Percentiles rank a stretch among this genome's conserved stretches.
Evolutionary conservation across 2,329 filamentous ascomycete species (phyloP).

Genomic region (Meredithiella fracta): DNA sequence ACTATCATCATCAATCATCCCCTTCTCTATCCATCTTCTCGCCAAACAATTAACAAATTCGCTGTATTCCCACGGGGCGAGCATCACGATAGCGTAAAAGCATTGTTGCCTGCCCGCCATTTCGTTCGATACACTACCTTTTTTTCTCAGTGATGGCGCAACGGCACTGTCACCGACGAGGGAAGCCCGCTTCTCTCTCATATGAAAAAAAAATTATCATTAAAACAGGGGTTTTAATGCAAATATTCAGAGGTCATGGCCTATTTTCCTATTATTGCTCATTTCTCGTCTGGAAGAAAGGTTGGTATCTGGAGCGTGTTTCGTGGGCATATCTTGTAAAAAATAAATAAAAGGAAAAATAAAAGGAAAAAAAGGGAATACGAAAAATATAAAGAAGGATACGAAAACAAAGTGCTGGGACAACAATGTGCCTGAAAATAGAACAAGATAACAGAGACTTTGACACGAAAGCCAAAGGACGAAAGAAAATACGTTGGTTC

Average conservation of each 20-base stretch:
- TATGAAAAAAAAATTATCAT: slow-evolving; percentile 5
- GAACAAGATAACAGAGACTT: slow-evolving; percentile 14
- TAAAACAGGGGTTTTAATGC: not conserved
- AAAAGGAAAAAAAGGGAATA: slow-evolving; percentile 6
- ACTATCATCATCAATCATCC: too few relatives aligned
- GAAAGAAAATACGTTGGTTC: not conserved
- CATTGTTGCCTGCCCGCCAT: slow-evolving; percentile 28
- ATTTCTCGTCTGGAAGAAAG: slow-evolving; percentile 8
- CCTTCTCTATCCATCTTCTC: too few relatives aligned
- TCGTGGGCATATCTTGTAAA: slow-evolving; percentile 5
- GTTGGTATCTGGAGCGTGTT: slow-evolving; percentile 4
- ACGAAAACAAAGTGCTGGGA: slow-evolving; percentile 4
- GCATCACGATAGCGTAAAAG: slow-evolving; percentile 32
- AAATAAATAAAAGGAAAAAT: not conserved
- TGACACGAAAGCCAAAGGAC: slow-evolving; percentile 2
- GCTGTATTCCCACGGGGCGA: slow-evolving; percentile 10
- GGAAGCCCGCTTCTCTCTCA: slow-evolving; percentile 13
- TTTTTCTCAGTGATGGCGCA: slow-evolving; percentile 31
- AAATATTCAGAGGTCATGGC: too few relatives aligned
- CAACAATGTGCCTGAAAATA: not conserved
- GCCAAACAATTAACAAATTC: not conserved
- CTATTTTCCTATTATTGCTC: too few relatives aligned
- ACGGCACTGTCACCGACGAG: slow-evolving; percentile 30
- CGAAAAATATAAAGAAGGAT: not conserved
- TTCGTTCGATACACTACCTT: slow-evolving; percentile 23